Base-by-base conservation (phyloP, 768 basidiomycete species). In the Podaxis sp. region DNA sequence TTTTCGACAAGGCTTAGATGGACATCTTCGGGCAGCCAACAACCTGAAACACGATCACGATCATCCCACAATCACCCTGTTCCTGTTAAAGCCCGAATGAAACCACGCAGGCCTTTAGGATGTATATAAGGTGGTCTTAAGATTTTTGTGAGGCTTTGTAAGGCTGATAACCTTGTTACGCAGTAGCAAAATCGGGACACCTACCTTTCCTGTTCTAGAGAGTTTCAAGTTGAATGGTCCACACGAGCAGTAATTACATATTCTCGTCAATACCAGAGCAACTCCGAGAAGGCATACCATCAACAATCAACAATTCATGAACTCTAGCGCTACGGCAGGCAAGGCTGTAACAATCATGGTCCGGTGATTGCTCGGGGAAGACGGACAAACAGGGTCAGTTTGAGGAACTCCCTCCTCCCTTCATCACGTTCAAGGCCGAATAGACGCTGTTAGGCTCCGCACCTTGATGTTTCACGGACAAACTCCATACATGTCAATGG, bases 381-480 rank as follows among this genome's bases (percentile, higher is more conserved):
- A 28, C 52, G 51, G 52, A 40, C 59, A 61, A 51, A 40, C 59
- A 61, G 26, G 39, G 26, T 17, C 17, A 22, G 17, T 39, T 51
- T 28, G 36, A 52, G 59, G 39, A 60, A 58, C 36, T 39, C 30
- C 30, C 44, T n/a, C n/a, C 46, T 59, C 44, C n/a, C 40, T 24
- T n/a, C 44, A 46, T 48, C 57, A 52, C 9, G 22, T 38, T 24
- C 59, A 60, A 40, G 8, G 28, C 59, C 59, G 59, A 52, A n/a
- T 22, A 60, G 40, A 33, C 52, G 52, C 39, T 39, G 8, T 33
- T 44, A 39, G 36, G 22, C 59, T 61, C 59, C 52, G 52, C 38
- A 26, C 30, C 51, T 62, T 54, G 61, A 62, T 62, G 61, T 62
- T 62, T 62, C 61, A 62, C 61, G 53, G 52, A 36, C 57, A 38